These are phyloP conservation scores for Colletotrichum agaves DNA, from an alignment of 2,329 filamentous ascomycete genomes.

Conservation along the genomic window DNA sequence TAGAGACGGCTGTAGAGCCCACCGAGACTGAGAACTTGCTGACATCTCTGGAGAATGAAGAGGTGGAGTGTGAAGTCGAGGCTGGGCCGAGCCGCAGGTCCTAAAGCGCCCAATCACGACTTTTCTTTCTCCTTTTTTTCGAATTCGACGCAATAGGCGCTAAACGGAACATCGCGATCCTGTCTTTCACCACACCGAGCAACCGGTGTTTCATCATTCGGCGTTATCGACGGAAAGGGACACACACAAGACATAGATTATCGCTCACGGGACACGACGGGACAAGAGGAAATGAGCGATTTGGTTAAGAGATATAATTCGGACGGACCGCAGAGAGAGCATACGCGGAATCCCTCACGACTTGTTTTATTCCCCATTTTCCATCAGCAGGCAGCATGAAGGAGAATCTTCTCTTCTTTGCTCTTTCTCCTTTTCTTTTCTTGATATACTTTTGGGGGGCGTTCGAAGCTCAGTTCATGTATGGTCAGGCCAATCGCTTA, in stretches of 20 bases:
- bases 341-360: slow-evolving; percentile 26
- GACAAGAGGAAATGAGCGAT: slow-evolving; percentile 14
- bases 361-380: slow-evolving; percentile 32
- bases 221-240: slow-evolving; percentile 41
- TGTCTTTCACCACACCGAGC: slow-evolving; percentile 12
- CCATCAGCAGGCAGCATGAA: slow-evolving; percentile 34
- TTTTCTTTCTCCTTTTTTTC: slow-evolving; percentile 2
- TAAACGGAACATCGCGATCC: neutral
- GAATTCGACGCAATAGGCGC: slow-evolving; percentile 7
- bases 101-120: neutral
- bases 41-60: slow-evolving; percentile 1
- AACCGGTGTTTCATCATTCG: slow-evolving; percentile 30
- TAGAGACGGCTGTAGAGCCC: slow-evolving; percentile 50
- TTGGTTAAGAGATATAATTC: slow-evolving; percentile 22
- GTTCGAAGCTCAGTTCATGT: slow-evolving; percentile 17
- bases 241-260: slow-evolving; percentile 33
- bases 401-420: slow-evolving; percentile 14
- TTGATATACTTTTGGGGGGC: neutral
- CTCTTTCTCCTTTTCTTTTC: slow-evolving; percentile 20
- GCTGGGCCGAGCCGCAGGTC: slow-evolving; percentile 29
- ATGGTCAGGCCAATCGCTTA: slow-evolving; percentile 3
- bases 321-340: slow-evolving; percentile 20
- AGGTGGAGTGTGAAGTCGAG: slow-evolving; percentile 18
- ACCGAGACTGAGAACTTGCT: slow-evolving; percentile 33
- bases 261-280: slow-evolving; percentile 35